Conservation (phyloP, 1,284 basidiomycete genomes). For the Amylostereum chailletii region DNA sequence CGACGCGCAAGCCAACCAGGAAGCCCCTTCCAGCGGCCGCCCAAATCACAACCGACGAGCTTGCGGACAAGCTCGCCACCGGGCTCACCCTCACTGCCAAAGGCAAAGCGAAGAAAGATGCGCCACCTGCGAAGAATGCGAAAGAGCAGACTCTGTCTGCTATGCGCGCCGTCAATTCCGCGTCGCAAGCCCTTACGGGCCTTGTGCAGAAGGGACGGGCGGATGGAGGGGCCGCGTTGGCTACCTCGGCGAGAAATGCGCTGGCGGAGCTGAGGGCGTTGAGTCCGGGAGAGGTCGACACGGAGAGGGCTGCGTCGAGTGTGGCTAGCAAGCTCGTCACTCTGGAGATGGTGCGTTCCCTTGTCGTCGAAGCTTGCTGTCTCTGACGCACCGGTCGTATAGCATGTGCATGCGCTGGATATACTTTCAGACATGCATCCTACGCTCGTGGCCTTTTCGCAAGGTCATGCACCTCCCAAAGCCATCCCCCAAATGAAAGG, state of each 20-base stretch:
- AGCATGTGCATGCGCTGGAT: slow-evolving; percentile 44
- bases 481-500: neutral
- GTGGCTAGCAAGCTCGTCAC: slow-evolving; percentile 54
- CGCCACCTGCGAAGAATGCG: neutral
- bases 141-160: slow-evolving; percentile 22
- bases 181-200: slow-evolving; percentile 46
- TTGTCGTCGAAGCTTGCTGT: slow-evolving; percentile 4
- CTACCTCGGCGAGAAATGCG: slow-evolving; percentile 24
- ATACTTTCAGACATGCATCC: slow-evolving; percentile 38
- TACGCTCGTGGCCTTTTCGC: slow-evolving; percentile 27
- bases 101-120: slow-evolving; percentile 2
- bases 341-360: slow-evolving; percentile 51
- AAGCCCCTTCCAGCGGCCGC: neutral
- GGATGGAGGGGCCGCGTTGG: slow-evolving; percentile 24
- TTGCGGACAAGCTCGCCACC: slow-evolving; percentile 12
- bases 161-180: slow-evolving; percentile 56
- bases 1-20: neutral
- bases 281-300: slow-evolving; percentile 42
- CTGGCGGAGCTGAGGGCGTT: slow-evolving; percentile 37
- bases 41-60: slow-evolving; percentile 7
- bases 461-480: neutral
- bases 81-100: slow-evolving; percentile 10
- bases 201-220: slow-evolving; percentile 32
- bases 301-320: slow-evolving; percentile 63
- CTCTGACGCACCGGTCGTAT: slow-evolving; percentile 1